These are phyloP conservation scores for Raffaelea deltoideospora DNA, from an alignment of 2,329 filamentous ascomycete genomes.

Conservation along the genomic window DNA sequence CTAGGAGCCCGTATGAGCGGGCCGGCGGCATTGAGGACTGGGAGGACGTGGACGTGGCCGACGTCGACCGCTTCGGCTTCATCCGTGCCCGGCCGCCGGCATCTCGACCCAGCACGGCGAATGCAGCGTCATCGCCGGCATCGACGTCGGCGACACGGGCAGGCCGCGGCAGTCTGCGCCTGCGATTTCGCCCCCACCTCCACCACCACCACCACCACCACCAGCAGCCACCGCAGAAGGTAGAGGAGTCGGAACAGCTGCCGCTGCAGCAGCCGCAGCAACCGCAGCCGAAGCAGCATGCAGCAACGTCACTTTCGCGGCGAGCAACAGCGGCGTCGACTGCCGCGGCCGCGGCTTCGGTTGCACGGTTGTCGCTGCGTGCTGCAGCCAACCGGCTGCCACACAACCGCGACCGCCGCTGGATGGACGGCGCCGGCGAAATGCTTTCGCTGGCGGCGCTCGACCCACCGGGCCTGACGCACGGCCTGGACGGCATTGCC, in stretches of 20 bases:
- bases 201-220: too few species aligned
- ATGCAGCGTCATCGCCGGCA: constrained; percentile 28
- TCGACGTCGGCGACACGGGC: constrained; percentile 15
- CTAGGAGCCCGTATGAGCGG: constrained; percentile 26
- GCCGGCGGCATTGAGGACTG: constrained; percentile 51
- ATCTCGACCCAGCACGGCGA: constrained; percentile 14
- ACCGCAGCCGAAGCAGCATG: too few species aligned
- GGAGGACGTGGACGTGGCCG: constrained; percentile 45
- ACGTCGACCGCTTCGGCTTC: constrained; percentile 56
- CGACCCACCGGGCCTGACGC: background rate
- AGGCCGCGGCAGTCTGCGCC: background rate
- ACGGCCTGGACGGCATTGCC: constrained; percentile 30
- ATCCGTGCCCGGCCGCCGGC: constrained; percentile 33
- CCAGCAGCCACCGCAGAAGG: too few species aligned
- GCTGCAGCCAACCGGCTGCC: constrained; percentile 44
- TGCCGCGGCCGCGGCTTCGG: constrained; percentile 15
- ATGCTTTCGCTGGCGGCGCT: constrained; percentile 48
- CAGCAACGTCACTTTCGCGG: too few species aligned
- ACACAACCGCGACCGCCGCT: constrained; percentile 43
- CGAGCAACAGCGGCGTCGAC: background rate
- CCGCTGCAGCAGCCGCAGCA: too few species aligned
- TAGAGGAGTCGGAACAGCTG: too few species aligned
- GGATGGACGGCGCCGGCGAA: constrained; percentile 51
- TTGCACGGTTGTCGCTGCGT: constrained; percentile 38
- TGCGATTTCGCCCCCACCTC: background rate